phyloP scores from a whole-genome alignment of 441 rosid genomes.

The Arabidopsis hybrid region DNA sequence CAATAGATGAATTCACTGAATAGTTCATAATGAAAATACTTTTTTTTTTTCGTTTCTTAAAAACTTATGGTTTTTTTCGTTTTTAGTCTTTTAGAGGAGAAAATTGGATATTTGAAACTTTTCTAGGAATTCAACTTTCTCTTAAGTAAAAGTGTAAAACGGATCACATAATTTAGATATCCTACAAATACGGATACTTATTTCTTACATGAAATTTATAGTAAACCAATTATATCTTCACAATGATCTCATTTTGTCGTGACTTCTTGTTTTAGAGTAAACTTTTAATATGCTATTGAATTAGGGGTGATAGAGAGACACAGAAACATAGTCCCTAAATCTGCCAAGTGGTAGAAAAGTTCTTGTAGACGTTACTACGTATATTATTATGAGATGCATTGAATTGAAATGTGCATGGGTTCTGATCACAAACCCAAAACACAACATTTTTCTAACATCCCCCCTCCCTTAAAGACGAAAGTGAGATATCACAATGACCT shows the following conservation, averaged over 20 bases:
- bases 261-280: neutral
- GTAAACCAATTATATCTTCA: too few species aligned
- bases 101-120: neutral
- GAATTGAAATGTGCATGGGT: conserved; percentile 9
- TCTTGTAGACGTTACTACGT: conserved; percentile 19
- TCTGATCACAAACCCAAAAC: conserved; percentile 6
- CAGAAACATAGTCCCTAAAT: neutral
- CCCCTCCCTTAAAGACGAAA: conserved; percentile 25
- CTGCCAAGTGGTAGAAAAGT: conserved; percentile 32
- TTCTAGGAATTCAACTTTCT: neutral
- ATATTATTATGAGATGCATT: conserved; percentile 25
- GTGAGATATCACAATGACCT: conserved; percentile 20
- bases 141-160: neutral
- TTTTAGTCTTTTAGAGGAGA: neutral
- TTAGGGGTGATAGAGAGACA: too few species aligned
- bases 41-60: too few species aligned
- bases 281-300: too few species aligned
- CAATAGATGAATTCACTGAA: neutral
- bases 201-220: too few species aligned
- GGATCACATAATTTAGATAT: neutral
- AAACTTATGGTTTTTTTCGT: neutral
- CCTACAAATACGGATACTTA: too few species aligned
- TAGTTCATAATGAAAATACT: neutral
- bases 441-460: neutral
- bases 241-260: neutral